Evolutionary conservation across 306 rosid genomes (phyloP), one percentile per base, ranked within the genome.

Genomic region (Cucumis melo): DNA sequence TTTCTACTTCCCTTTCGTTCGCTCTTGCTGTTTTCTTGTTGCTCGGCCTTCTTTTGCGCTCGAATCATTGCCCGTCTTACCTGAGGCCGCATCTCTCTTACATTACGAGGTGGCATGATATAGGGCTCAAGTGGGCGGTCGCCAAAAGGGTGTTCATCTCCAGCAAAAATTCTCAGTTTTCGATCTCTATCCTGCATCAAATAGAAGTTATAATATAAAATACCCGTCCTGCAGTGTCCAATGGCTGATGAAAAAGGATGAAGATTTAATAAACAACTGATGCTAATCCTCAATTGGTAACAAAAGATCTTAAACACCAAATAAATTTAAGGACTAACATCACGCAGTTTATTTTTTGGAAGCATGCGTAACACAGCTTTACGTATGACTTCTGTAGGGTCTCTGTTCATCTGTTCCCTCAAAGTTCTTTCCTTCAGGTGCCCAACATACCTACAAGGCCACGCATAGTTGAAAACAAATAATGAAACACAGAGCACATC

Each of bases 361-460:
- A 94, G 89, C 98, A 94, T 94, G 72, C 98, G 98, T 48, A 88
- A 68, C 54, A 94, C 89, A 77, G 98, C 98, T 90, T 91, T 94
- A 81, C 94, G 95, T 63, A 94, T 91, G 46, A 91, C 98, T 77
- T 94, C 98, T 14, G 98, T 89, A 19, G 98, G 97, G 77, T 94
- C 98, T 79, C 89, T 90, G 70, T 83, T 87, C 90, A 94, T 80
- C 89, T 94, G 97, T 79, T 90, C 97, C 87, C 90, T 90, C 74
- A 91, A 83, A 58, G 75, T 90, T 83, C 98, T 90, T 86, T 90
- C 78, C 90, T 91, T 94, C 79, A 94, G 91, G 80, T 89, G 81
- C 67, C 98, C 98, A 21, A 91, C 80, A 73, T 94, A 94, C 88
- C 98, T 93, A 78, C 81, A 87, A 79, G 78, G 77, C 79, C 78